phyloP scores from a whole-genome alignment of 1,139 yeast genomes.

The Pichia sp. region DNA sequence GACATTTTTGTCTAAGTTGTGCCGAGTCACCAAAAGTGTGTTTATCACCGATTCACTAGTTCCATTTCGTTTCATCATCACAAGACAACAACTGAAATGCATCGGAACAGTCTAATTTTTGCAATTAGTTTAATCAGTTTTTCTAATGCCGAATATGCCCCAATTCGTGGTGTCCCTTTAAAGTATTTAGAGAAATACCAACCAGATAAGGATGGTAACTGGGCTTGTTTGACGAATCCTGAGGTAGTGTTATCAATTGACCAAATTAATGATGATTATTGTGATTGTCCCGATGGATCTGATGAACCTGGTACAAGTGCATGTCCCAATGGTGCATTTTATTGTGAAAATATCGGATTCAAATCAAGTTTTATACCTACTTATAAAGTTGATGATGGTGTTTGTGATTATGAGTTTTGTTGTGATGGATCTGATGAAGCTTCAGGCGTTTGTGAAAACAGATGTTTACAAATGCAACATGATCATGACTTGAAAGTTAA shows the following conservation, averaged over 20 bases:
- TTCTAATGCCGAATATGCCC: not conserved
- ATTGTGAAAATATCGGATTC: constrained; percentile 74
- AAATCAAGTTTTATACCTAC: constrained; percentile 50
- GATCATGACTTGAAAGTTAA: constrained; percentile 33
- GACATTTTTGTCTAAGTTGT: too few species aligned
- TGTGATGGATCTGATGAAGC: constrained; percentile 95
- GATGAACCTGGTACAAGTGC: constrained; percentile 97
- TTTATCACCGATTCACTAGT: too few species aligned
- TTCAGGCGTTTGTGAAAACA: constrained; percentile 44
- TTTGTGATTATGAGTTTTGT: constrained; percentile 82
- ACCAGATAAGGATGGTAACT: constrained; percentile 45
- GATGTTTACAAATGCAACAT: constrained; percentile 45
- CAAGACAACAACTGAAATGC: too few species aligned
- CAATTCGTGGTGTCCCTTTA: constrained; percentile 27
- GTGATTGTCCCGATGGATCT: constrained; percentile 97
- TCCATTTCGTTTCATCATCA: too few species aligned
- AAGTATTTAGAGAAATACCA: constrained; percentile 41
- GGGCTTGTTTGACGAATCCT: constrained; percentile 68
- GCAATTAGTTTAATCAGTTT: not conserved
- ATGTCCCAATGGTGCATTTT: constrained; percentile 56
- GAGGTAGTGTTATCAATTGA: constrained; percentile 49
- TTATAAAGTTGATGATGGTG: constrained; percentile 75
- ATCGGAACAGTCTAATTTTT: not conserved
- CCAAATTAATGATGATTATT: constrained; percentile 79
- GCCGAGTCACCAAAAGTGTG: too few species aligned